phyloP scores from a whole-genome alignment of 2,329 filamentous ascomycete species.

The Hypocreales sp. region DNA sequence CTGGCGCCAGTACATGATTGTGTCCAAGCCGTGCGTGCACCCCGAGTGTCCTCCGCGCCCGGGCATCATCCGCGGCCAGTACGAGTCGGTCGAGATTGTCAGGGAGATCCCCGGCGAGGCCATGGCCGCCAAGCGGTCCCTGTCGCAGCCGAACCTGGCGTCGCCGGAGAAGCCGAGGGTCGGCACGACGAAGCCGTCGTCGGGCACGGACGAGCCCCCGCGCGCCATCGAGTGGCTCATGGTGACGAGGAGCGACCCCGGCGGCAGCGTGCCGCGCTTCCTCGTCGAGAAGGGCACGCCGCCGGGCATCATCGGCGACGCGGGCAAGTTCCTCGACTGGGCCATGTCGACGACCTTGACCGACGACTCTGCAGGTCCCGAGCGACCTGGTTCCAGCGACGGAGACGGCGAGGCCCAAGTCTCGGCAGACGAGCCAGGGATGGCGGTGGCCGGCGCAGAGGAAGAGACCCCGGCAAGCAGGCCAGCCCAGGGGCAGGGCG shows the following conservation, averaged over 20 bases:
- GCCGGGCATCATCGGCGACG: slow-evolving; percentile 62
- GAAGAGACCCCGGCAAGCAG: no score
- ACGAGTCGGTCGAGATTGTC: slow-evolving; percentile 86
- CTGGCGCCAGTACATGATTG: slow-evolving; percentile 62
- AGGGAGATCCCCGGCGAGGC: slow-evolving; percentile 55
- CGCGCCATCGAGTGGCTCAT: slow-evolving; percentile 69
- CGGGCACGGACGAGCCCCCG: slow-evolving; percentile 3
- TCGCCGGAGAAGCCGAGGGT: slow-evolving; percentile 12
- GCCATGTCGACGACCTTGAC: slow-evolving; percentile 24
- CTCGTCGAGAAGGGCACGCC: slow-evolving; percentile 86
- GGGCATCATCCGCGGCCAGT: slow-evolving; percentile 70
- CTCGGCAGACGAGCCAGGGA: not conserved
- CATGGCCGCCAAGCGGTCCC: slow-evolving; percentile 15
- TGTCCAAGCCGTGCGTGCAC: slow-evolving; percentile 74
- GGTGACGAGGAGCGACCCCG: slow-evolving; percentile 79
- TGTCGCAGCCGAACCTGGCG: slow-evolving; percentile 16
- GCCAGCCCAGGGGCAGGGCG: not conserved
- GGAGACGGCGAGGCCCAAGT: slow-evolving; percentile 2
- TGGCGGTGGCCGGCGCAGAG: not conserved
- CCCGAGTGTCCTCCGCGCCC: slow-evolving; percentile 52
- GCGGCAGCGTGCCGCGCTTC: slow-evolving; percentile 75
- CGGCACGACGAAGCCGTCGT: slow-evolving; percentile 2
- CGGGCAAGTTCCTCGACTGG: slow-evolving; percentile 73
- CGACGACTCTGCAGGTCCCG: no score
- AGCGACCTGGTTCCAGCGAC: no score